Conservation (phyloP, 202 grass and related monocot species). For the Thinopyrum obtusiflorum region DNA sequence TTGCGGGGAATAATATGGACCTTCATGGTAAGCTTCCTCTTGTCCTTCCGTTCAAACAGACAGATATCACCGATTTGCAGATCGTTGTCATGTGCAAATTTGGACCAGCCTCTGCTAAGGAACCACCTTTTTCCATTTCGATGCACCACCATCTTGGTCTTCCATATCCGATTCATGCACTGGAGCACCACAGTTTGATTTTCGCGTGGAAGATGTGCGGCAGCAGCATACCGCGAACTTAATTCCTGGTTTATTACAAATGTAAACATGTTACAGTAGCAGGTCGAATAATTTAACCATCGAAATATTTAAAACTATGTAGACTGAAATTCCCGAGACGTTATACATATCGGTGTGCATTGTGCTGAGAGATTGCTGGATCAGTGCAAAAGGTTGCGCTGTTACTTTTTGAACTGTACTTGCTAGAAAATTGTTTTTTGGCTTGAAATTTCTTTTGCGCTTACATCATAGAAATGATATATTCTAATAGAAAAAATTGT, state of each 20-base stretch:
- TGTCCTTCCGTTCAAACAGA: conserved; percentile 41
- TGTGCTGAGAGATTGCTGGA: not conserved
- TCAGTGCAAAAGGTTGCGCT: not conserved
- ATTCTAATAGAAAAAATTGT: not conserved
- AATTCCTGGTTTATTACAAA: not conserved
- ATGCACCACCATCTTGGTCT: conserved; percentile 4
- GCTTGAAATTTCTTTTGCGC: no score
- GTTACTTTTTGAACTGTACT: not conserved
- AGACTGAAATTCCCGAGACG: not conserved
- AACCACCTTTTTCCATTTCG: conserved; percentile 2
- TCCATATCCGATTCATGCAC: conserved; percentile 10
- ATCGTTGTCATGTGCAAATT: conserved; percentile 59
- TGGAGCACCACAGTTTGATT: not conserved
- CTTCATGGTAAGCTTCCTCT: conserved; percentile 29
- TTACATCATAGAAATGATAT: not conserved
- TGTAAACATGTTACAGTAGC: not conserved
- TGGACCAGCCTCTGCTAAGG: conserved; percentile 22
- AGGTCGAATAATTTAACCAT: not conserved
- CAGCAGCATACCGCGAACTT: not conserved
- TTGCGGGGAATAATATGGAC: conserved; percentile 39
- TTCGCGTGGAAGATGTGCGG: not conserved
- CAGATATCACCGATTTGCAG: conserved; percentile 50
- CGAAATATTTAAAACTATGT: not conserved
- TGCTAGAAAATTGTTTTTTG: not conserved
- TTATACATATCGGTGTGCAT: not conserved